Base-by-base conservation (phyloP, 2,329 filamentous ascomycete genomes). In the Neurospora sp. region DNA sequence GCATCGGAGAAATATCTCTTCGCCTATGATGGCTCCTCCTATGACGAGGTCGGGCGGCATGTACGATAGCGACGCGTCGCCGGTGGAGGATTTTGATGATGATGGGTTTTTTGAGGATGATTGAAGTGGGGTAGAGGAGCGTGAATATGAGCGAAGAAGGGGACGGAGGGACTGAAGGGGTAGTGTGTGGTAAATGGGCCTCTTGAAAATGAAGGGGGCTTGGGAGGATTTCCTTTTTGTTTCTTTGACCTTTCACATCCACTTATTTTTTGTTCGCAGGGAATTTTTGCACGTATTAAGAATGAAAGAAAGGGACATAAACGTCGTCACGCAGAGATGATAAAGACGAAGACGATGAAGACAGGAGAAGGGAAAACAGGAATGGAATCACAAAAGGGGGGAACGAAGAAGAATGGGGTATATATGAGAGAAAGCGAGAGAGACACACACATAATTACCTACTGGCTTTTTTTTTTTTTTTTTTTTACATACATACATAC, bases 71-170 rank as follows among this genome's bases (percentile, higher is more conserved):
- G 52, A 62, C 15, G 52, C 52, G 15, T 33, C 23, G 6, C 52
- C 52, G 23, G 52, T 62, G 28, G 52, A 74, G 68, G 75, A 76
- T 66, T 76, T 76, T 72, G 74, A 76, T 66, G 74, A 76, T 52
- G 72, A 72, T 1, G 74, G 72, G 15, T 76, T 76, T 52, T 78
- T 77, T 68, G 76, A 77, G 36, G 77, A 78, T 36, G 72, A 74
- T 38, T 73, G 62, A 67, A 28, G 15, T 17, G 36, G 43, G 57
- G n/a, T 43, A 15, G 28, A 23, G 19, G 19, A 12, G 6, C 6
- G 19, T 67, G 37, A 10, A 17, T 23, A 41, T 15, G 39, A 37
- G 66, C 2, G 15, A 23, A 66, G n/a, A 46, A 8, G 46, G 11
- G 46, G 1, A 4, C 23, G 23, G 11, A 52, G 23, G 12, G 46